These are phyloP conservation scores for Cymodocea nodosa DNA, from an alignment of 116 monocot genomes.

Conservation along the genomic window DNA sequence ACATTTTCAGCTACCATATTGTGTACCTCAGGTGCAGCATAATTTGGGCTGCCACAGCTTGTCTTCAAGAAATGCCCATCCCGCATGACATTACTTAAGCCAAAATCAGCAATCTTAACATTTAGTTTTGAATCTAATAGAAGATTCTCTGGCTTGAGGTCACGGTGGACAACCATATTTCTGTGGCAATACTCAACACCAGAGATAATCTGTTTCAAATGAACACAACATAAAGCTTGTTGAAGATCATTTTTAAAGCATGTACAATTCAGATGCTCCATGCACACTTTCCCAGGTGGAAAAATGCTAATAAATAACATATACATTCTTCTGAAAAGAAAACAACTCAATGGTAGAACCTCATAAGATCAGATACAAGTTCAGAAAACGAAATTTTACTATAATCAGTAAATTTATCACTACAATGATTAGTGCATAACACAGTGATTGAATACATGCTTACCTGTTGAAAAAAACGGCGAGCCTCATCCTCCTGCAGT, in stretches of 20 bases:
- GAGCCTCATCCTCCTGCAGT: conserved; percentile 42
- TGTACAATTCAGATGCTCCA: background rate
- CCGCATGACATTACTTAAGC: conserved; percentile 21
- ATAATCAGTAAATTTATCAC: background rate
- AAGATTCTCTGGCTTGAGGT: conserved; percentile 60
- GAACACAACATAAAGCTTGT: background rate
- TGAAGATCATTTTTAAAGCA: background rate
- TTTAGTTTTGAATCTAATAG: conserved; percentile 20
- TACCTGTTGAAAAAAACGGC: conserved; percentile 56
- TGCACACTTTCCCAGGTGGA: too few relatives aligned
- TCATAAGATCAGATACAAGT: background rate
- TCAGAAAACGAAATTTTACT: background rate
- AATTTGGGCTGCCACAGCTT: conserved; percentile 28
- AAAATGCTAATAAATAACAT: too few relatives aligned
- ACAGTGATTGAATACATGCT: background rate
- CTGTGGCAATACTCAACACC: conserved; percentile 74
- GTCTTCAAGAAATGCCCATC: conserved; percentile 29
- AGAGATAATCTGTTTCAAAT: conserved; percentile 40
- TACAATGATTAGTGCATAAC: background rate
- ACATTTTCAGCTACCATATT: background rate
- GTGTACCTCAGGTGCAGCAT: conserved; percentile 27
- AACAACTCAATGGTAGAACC: background rate
- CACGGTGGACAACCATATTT: conserved; percentile 63
- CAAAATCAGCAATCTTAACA: conserved; percentile 29
- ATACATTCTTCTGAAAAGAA: background rate